Evolutionary conservation across 2,329 filamentous ascomycete species (phyloP).

Genomic region (Domatiomyces globalis): DNA sequence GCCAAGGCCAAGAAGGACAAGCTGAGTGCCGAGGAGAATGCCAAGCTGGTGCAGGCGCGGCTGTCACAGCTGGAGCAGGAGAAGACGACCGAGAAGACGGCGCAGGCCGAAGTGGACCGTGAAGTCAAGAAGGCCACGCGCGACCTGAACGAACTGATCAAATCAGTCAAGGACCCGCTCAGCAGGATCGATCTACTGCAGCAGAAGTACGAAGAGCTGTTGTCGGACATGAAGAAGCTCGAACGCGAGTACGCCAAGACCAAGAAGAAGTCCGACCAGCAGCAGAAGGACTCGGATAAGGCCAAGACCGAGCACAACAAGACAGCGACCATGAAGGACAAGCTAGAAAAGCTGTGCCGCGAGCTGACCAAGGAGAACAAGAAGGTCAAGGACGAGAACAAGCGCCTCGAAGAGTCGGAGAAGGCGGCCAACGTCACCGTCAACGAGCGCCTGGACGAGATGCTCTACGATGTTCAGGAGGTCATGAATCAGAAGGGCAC

Average conservation of each 20-base stretch:
- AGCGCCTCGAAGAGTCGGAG: slow-evolving; percentile 74
- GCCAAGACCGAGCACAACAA: slow-evolving; percentile 79
- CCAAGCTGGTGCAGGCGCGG: slow-evolving; percentile 79
- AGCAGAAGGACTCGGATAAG: slow-evolving; percentile 94
- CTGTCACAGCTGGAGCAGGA: slow-evolving; percentile 93
- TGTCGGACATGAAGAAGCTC: slow-evolving; percentile 88
- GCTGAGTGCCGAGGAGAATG: slow-evolving; percentile 73
- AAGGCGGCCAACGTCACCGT: slow-evolving; percentile 69
- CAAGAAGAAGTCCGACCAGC: slow-evolving; percentile 82
- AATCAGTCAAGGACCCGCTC: slow-evolving; percentile 77
- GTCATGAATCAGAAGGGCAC: slow-evolving; percentile 78
- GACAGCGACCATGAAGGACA: slow-evolving; percentile 82
- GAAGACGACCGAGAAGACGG: slow-evolving; percentile 83
- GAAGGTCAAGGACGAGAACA: slow-evolving; percentile 95
- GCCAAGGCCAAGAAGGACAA: slow-evolving; percentile 61
- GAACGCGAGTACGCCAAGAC: slow-evolving; percentile 91
- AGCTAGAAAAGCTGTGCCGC: slow-evolving; percentile 86
- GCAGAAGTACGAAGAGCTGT: slow-evolving; percentile 77
- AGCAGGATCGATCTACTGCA: slow-evolving; percentile 83
- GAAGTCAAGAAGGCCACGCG: slow-evolving; percentile 90
- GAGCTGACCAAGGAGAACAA: slow-evolving; percentile 96
- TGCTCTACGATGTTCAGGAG: slow-evolving; percentile 74
- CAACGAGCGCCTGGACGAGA: slow-evolving; percentile 67
- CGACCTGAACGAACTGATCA: slow-evolving; percentile 72
- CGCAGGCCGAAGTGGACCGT: slow-evolving; percentile 89